These are phyloP conservation scores for Suillus hirtellus DNA, from an alignment of 768 basidiomycete genomes.

Conservation along the genomic window DNA sequence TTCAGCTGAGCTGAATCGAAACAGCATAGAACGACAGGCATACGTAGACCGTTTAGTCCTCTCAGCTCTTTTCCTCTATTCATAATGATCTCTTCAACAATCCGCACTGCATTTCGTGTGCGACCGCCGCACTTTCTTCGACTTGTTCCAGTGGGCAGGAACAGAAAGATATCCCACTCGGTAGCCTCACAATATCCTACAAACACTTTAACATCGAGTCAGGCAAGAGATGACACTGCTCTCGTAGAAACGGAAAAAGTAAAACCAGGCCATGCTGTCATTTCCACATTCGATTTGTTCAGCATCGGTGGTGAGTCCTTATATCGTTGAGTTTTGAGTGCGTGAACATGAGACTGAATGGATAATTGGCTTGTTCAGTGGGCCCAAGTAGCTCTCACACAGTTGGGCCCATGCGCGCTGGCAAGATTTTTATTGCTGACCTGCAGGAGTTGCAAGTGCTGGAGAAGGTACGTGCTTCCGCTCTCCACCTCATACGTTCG, in stretches of 20 bases:
- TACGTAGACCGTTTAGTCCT: neutral
- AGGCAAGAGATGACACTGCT: conserved; percentile 9
- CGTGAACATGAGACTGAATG: neutral
- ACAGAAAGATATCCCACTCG: conserved; percentile 22
- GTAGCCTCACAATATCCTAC: conserved; percentile 9
- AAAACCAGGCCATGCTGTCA: conserved; percentile 81
- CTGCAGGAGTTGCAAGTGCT: conserved; percentile 66
- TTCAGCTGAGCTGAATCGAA: conserved; percentile 1
- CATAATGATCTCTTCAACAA: conserved; percentile 14
- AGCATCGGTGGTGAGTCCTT: conserved; percentile 73
- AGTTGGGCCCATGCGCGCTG: conserved; percentile 88
- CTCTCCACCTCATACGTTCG: conserved; percentile 1
- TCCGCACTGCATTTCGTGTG: conserved; percentile 12
- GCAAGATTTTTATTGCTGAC: conserved; percentile 83
- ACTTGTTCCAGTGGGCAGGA: conserved; percentile 2
- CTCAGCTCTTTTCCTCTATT: neutral
- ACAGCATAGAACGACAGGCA: conserved; percentile 4
- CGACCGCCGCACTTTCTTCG: conserved; percentile 2
- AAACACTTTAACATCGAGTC: conserved; percentile 6
- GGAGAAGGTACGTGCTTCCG: conserved; percentile 51
- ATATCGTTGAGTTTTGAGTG: neutral
- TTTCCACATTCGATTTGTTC: conserved; percentile 91
- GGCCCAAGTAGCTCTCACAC: conserved; percentile 67
- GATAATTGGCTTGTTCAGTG: conserved; percentile 40
- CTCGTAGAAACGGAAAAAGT: conserved; percentile 18